Conservation (phyloP, 345 rosid species). For the Dipteronia dyeriana region DNA sequence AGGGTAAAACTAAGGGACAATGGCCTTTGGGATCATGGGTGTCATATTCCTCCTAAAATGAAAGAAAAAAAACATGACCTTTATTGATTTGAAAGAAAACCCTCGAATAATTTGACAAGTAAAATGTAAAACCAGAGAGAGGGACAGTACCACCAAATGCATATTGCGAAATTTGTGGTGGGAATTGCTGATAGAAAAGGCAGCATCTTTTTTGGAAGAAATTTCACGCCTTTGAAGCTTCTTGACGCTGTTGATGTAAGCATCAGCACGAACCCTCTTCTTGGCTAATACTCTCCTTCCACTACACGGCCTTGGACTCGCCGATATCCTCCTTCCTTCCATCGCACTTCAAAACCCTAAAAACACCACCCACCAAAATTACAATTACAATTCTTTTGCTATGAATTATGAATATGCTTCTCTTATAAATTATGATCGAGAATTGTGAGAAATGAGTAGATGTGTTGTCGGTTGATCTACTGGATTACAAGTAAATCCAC, state of each 20-base stretch:
- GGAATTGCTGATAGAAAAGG: slow-evolving; percentile 61
- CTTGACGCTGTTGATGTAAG: slow-evolving; percentile 66
- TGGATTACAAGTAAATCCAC: too few species aligned
- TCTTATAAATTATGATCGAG: too few species aligned
- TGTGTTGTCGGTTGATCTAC: neutral
- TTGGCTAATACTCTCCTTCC: slow-evolving; percentile 70
- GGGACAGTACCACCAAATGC: slow-evolving; percentile 49
- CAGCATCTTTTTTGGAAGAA: slow-evolving; percentile 58
- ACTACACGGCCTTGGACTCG: slow-evolving; percentile 76
- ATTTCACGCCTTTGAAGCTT: slow-evolving; percentile 81
- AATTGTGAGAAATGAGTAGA: neutral
- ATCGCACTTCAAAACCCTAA: slow-evolving; percentile 25
- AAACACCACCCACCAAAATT: neutral
- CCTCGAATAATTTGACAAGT: neutral
- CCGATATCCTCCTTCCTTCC: slow-evolving; percentile 85
- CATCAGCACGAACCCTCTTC: slow-evolving; percentile 60
- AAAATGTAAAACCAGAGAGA: too few species aligned
- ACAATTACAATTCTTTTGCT: too few species aligned
- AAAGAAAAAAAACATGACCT: neutral
- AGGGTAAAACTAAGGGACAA: slow-evolving; percentile 73
- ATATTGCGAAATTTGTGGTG: slow-evolving; percentile 74
- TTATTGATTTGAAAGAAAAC: neutral
- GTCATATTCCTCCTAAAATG: slow-evolving; percentile 82
- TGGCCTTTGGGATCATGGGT: slow-evolving; percentile 95
- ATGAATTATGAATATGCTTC: too few species aligned